Conservation (phyloP, 1,284 basidiomycete genomes). For the Rhodofomes roseus region DNA sequence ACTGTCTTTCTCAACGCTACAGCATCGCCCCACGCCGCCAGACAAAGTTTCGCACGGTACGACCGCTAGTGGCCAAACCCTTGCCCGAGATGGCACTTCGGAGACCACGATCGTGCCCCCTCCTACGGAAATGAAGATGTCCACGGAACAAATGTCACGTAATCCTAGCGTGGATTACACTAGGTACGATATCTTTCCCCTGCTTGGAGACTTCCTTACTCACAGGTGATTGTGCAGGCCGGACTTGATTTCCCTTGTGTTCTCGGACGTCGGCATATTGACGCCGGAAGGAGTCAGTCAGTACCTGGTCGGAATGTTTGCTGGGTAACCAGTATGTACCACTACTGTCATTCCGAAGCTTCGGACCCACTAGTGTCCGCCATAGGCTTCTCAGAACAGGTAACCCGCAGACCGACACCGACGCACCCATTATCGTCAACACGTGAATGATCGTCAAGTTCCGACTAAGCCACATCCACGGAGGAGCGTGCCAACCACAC, state of each 20-base stretch:
- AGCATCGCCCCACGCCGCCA: constrained; percentile 23
- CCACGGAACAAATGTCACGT: constrained; percentile 67
- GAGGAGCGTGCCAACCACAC: background rate
- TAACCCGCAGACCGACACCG: constrained; percentile 10
- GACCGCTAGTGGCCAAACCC: constrained; percentile 5
- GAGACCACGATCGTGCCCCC: constrained; percentile 11
- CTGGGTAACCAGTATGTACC: constrained; percentile 44
- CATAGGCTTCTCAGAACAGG: constrained; percentile 33
- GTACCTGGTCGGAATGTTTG: constrained; percentile 89
- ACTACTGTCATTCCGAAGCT: constrained; percentile 22
- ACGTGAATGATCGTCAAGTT: constrained; percentile 24
- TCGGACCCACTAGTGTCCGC: constrained; percentile 33
- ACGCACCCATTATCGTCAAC: constrained; percentile 20
- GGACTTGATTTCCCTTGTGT: constrained; percentile 85
- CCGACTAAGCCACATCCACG: background rate
- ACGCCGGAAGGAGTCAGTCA: constrained; percentile 91
- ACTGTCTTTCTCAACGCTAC: constrained; percentile 55
- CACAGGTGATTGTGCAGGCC: constrained; percentile 45
- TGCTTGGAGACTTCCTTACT: constrained; percentile 10
- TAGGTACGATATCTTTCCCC: constrained; percentile 42
- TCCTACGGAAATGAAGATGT: constrained; percentile 45
- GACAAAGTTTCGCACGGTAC: constrained; percentile 9
- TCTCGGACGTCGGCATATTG: constrained; percentile 88
- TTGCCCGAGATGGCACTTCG: constrained; percentile 11
- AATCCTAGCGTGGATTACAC: constrained; percentile 85